phyloP scores from a whole-genome alignment of 2,329 filamentous ascomycete genomes.

The Aspergillus tubingensis region DNA sequence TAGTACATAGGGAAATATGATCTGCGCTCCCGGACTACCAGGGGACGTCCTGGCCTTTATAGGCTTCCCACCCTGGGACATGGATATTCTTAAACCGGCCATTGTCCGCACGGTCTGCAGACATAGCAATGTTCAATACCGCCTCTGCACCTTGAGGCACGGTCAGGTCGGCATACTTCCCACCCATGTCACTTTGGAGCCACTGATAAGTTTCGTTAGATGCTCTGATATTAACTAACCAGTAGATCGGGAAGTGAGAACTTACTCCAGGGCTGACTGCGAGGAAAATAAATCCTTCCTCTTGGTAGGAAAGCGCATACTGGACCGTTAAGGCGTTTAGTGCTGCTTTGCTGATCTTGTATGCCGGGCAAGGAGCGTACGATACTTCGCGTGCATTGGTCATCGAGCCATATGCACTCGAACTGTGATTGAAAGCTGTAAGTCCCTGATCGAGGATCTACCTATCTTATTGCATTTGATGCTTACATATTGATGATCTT shows the following conservation, averaged over 20 bases:
- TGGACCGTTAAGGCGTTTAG: conserved; percentile 52
- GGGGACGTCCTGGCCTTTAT: conserved; percentile 6
- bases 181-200: conserved; percentile 15
- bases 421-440: neutral
- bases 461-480: neutral
- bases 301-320: conserved; percentile 29
- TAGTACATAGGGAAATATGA: neutral
- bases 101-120: neutral
- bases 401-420: conserved; percentile 10
- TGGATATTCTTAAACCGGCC: conserved; percentile 11
- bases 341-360: conserved; percentile 53
- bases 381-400: neutral
- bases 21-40: neutral
- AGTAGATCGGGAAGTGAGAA: neutral
- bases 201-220: neutral
- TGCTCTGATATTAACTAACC: no score
- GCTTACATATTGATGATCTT: conserved; percentile 14
- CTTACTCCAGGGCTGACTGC: conserved; percentile 51
- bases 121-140: neutral
- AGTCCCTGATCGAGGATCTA: no score
- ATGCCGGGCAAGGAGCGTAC: conserved; percentile 36
- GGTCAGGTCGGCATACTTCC: conserved; percentile 11
- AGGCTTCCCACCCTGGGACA: conserved; percentile 7
- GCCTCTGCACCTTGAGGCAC: conserved; percentile 7
- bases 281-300: conserved; percentile 48